Conservation (phyloP, 306 rosid species). For the Cajanus cajan region DNA sequence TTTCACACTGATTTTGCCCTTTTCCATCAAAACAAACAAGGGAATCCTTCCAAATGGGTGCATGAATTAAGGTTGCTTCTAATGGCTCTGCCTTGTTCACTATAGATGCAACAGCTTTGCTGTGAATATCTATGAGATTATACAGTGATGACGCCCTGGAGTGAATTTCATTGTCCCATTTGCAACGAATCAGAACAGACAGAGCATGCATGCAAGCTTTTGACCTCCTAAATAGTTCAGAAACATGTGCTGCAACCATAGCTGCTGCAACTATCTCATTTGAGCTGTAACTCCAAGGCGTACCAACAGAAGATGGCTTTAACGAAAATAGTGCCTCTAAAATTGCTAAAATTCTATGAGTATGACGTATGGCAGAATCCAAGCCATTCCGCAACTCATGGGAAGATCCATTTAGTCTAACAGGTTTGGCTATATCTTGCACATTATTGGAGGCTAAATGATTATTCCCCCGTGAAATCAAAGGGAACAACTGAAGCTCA, state of each 20-base stretch:
- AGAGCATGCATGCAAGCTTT: conserved; percentile 99
- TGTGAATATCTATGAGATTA: conserved; percentile 89
- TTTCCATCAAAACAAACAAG: conserved; percentile 37
- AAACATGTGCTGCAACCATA: conserved; percentile 99
- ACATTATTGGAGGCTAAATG: conserved; percentile 47
- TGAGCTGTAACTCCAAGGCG: conserved; percentile 98
- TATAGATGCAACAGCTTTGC: conserved; percentile 89
- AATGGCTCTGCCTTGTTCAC: conserved; percentile 89
- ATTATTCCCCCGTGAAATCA: conserved; percentile 55
- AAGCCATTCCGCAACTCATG: conserved; percentile 59
- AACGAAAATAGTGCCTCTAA: conserved; percentile 88
- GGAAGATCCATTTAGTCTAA: conserved; percentile 59
- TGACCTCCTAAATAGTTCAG: conserved; percentile 88
- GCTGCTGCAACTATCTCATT: conserved; percentile 99
- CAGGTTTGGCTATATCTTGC: conserved; percentile 50
- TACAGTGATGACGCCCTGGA: conserved; percentile 87
- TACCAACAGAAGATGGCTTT: conserved; percentile 94
- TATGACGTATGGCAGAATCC: conserved; percentile 80
- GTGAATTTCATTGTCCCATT: conserved; percentile 86
- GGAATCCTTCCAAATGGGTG: conserved; percentile 64
- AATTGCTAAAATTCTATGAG: conserved; percentile 85
- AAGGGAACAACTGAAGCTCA: conserved; percentile 91
- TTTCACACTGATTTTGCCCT: conserved; percentile 51
- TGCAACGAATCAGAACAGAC: conserved; percentile 84
- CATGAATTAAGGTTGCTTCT: conserved; percentile 71